Base-by-base conservation (phyloP, 768 basidiomycete species). In the Pulveroboletus sp. region DNA sequence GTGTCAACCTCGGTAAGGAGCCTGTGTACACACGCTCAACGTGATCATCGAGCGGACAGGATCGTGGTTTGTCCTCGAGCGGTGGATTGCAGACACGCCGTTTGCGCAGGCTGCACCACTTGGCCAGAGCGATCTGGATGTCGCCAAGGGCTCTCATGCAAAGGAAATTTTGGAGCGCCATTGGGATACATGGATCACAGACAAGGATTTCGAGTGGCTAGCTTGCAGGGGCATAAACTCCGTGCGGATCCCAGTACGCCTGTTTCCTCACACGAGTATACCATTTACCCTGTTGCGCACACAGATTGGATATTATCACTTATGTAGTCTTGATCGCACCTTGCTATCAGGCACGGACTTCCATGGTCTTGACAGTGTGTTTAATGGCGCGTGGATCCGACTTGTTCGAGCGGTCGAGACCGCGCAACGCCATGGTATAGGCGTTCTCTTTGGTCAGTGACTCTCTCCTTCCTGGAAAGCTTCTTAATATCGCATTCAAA, bases 1-100 rank as follows among this genome's bases (percentile, higher is more conserved):
- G 89, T n/a, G 82, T 90, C 6, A 92, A 92, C 64, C 77, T 92
- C 10, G 89, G 89, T 84, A 62, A 63, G 51, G 47, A 24, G 43
- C 20, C 17, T 25, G 34, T 24, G 50, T 41, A 27, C 52, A 47
- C 32, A 8, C 23, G 13, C 36, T 29, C 39, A 41, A 34, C 39
- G 27, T 37, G 49, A 53, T 55, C 51, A 58, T 43, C 34, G 12
- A 45, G 46, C 23, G 8, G 19, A 23, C 50, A 88, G 85, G 86
- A 1, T 83, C 79, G 7, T 88, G 85, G 87, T 90, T 91, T 53
- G 82, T 86, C 4, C 75, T 88, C 16, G 89, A 91, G 65, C 70
- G 78, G 29, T 91, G 89, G 89, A 87, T 91, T 33, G 62, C 79
- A 13, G 77, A 80, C 2, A 40, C 63, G 0, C 85, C 85, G 0